Evolutionary conservation across 2,329 filamentous ascomycete genomes (phyloP).

Genomic region (Botrytis fabae): DNA sequence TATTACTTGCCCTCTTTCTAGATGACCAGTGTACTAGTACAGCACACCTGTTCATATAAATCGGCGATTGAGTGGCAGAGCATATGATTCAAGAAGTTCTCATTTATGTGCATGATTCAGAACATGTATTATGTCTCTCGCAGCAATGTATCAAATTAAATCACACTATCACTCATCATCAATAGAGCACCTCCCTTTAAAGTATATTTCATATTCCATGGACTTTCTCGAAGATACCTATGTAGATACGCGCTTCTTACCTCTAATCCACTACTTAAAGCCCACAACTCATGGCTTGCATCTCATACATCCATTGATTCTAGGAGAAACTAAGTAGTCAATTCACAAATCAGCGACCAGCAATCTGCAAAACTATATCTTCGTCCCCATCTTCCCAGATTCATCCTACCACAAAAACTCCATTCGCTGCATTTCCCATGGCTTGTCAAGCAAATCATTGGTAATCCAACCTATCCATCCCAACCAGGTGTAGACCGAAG

Average conservation of each 20-base stretch:
- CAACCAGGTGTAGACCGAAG: neutral
- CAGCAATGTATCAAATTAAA: neutral
- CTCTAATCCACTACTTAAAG: neutral
- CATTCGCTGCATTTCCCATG: neutral
- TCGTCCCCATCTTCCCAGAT: neutral
- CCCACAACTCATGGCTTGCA: neutral
- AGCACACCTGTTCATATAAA: neutral
- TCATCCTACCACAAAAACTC: conserved; percentile 8
- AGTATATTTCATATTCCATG: neutral
- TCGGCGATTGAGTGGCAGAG: neutral
- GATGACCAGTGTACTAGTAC: neutral
- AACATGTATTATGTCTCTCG: neutral
- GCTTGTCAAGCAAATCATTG: neutral
- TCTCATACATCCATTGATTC: neutral
- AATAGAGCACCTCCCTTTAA: neutral
- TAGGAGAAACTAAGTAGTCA: neutral
- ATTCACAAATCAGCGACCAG: neutral
- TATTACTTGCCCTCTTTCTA: neutral
- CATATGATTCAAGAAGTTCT: neutral
- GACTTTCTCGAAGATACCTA: neutral
- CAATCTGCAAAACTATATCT: neutral
- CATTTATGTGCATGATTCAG: neutral
- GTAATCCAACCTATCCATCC: neutral
- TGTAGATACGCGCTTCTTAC: neutral
- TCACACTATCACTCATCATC: neutral